phyloP scores from a whole-genome alignment of 352 stramenopile species.

The Phytophthora rubi region DNA sequence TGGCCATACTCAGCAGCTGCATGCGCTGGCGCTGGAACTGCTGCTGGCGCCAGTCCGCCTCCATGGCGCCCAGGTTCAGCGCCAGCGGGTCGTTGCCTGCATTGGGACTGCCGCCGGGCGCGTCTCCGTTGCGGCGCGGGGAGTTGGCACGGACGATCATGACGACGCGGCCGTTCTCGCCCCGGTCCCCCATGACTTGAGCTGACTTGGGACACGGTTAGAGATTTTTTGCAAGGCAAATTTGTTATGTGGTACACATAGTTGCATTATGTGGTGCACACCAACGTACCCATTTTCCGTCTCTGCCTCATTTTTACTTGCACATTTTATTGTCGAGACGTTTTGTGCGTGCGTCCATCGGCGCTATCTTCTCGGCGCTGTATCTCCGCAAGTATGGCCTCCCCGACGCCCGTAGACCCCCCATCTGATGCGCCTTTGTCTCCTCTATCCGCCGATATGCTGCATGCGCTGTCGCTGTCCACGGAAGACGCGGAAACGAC shows the following conservation, averaged over 20 bases:
- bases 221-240: not conserved
- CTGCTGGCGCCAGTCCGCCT: constrained; percentile 83
- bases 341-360: not conserved
- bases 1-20: constrained; percentile 88
- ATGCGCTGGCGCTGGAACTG: constrained; percentile 90
- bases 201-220: constrained; percentile 19
- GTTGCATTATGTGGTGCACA: not conserved
- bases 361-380: constrained; percentile 2
- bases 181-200: constrained; percentile 39
- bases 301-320: not conserved
- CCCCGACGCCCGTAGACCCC: not conserved
- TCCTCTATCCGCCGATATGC: constrained; percentile 27
- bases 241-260: not conserved
- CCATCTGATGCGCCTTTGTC: constrained; percentile 18
- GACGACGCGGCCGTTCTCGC: constrained; percentile 63
- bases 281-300: not conserved
- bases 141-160: constrained; percentile 83
- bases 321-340: not conserved
- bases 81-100: constrained; percentile 32
- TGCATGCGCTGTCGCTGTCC: constrained; percentile 6
- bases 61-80: constrained; percentile 69
- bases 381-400: constrained; percentile 15
- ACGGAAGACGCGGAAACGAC: constrained; percentile 8
- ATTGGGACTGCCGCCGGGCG: not conserved
- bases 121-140: constrained; percentile 41